Evolutionary conservation across 345 rosid species (phyloP).

Genomic region (Camelina sativa): DNA sequence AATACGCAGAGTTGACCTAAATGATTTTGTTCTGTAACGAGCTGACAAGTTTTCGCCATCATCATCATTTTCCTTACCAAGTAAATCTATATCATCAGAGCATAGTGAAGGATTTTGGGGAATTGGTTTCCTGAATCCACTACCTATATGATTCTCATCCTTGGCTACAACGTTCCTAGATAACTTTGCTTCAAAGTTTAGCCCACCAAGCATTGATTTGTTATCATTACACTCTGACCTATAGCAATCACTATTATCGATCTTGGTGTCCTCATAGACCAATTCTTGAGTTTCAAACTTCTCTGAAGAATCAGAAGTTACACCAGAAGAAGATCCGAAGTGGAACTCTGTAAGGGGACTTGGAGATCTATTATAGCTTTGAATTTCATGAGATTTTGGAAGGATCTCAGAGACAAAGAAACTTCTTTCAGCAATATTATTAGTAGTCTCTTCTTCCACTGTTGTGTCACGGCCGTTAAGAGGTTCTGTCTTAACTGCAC

Average conservation of each 20-base stretch:
- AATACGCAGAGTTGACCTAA: conserved; percentile 65
- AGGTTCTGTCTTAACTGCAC: conserved; percentile 47
- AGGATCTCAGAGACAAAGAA: conserved; percentile 61
- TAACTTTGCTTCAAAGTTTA: conserved; percentile 41
- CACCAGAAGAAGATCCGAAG: conserved; percentile 52
- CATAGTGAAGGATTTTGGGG: conserved; percentile 45
- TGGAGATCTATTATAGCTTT: conserved; percentile 46
- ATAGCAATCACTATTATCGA: conserved; percentile 49
- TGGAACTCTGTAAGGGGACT: conserved; percentile 46
- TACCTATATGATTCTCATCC: conserved; percentile 65
- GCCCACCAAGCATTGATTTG: conserved; percentile 44
- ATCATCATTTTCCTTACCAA: conserved; percentile 57
- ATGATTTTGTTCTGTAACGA: conserved; percentile 58
- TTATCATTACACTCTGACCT: conserved; percentile 52
- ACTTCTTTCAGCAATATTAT: conserved; percentile 42
- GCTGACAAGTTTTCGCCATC: conserved; percentile 88
- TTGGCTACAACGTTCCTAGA: conserved; percentile 53
- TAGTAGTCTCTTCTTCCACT: conserved; percentile 50
- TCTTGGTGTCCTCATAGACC: conserved; percentile 48
- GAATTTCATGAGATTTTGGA: conserved; percentile 46
- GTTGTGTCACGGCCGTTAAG: conserved; percentile 38
- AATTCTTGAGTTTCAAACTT: conserved; percentile 50
- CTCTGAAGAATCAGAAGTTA: conserved; percentile 55
- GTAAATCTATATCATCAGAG: conserved; percentile 66
- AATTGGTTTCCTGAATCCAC: conserved; percentile 52